Evolutionary conservation across 768 basidiomycete species (phyloP).

Genomic region (Royoungia palumana): DNA sequence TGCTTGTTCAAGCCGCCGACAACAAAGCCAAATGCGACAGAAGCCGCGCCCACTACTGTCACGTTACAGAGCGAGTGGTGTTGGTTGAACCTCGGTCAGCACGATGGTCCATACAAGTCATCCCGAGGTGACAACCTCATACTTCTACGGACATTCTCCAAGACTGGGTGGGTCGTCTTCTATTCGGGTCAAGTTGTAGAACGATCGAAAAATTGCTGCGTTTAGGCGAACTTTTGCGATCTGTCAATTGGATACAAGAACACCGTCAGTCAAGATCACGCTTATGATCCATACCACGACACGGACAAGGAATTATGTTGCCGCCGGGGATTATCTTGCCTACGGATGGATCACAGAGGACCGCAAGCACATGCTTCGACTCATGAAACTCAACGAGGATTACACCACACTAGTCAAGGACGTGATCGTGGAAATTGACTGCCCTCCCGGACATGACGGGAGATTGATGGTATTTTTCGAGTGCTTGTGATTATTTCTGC

Average conservation of each 20-base stretch:
- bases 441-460: slow-evolving; percentile 25
- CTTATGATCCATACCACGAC: slow-evolving; percentile 22
- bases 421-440: slow-evolving; percentile 26
- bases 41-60: slow-evolving; percentile 9
- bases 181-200: not conserved
- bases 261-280: slow-evolving; percentile 24
- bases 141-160: slow-evolving; percentile 25
- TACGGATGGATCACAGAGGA: slow-evolving; percentile 32
- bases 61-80: slow-evolving; percentile 31
- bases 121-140: slow-evolving; percentile 30
- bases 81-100: slow-evolving; percentile 21
- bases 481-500: not conserved
- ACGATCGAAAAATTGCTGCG: not conserved
- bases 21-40: not conserved
- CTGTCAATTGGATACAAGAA: slow-evolving; percentile 25
- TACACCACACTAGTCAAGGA: slow-evolving; percentile 22
- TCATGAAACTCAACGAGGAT: slow-evolving; percentile 29
- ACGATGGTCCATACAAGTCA: slow-evolving; percentile 30
- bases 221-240: slow-evolving; percentile 25
- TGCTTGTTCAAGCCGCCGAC: slow-evolving; percentile 25
- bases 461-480: slow-evolving; percentile 21
- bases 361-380: slow-evolving; percentile 26
- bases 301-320: slow-evolving; percentile 25
- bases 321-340: slow-evolving; percentile 23
- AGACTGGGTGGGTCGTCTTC: slow-evolving; percentile 21